Evolutionary conservation across 2,329 filamentous ascomycete species (phyloP), one percentile per base, ranked within the genome.

Genomic region (Pseudogymnoascus sp.): DNA sequence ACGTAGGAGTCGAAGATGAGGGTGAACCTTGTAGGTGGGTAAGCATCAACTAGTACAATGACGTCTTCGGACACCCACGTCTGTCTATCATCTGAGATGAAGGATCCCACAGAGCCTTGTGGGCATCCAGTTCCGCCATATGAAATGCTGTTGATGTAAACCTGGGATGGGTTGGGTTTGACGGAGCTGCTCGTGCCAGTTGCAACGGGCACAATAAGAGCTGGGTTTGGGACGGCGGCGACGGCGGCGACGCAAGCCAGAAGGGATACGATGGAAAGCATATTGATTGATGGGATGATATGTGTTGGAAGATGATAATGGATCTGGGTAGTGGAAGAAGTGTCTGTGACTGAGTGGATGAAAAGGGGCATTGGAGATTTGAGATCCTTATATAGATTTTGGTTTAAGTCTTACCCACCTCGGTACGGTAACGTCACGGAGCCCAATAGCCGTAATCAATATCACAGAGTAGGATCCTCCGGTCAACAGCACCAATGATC

Each of bases 1-100:
- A 80, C 75, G 66, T 82, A 82, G 14, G 72, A 64, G 69, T 80
- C 79, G 69, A 82, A 83, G 67, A 82, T 78, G 66, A 83, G 74
- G 35, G 80, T 83, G 66, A 83, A 70, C 33, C 68, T 70, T 58
- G 49, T 14, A 19, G 49, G 28, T 16, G 28, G 49, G 49, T 55
- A 55, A 55, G 49, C 28, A 55, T 55, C 28, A 55, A 55, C 28
- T 14, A 55, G 14, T 33, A 55, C 14, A 55, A 55, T 55, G 28
- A 70, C 58, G 70, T 62, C 35, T 65, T 60, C 65, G 73, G 71
- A 71, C 64, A 72, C 71, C 68, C 66, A 72, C 70, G 76, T 78
- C 71, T 72, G 74, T 62, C 73, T 73, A 67, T 80, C 77, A 23
- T 68, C 65, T 11, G 76, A 77, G 67, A 80, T 74, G 64, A 76